Evolutionary conservation across 2,329 filamentous ascomycete species (phyloP).

Genomic region (Neoscytalidium dimidiatum): DNA sequence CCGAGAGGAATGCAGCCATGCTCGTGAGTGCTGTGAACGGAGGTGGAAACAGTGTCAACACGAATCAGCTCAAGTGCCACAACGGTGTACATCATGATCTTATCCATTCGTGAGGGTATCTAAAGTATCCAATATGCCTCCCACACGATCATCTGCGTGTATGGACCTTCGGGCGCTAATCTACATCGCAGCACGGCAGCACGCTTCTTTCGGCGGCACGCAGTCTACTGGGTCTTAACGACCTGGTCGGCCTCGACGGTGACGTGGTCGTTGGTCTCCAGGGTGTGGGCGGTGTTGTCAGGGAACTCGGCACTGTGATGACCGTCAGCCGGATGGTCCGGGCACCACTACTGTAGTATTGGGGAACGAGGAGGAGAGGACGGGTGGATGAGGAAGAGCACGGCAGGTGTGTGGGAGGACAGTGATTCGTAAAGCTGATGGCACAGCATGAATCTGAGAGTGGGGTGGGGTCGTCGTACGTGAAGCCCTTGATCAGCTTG

Average conservation of each 20-base stretch:
- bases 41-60: no score
- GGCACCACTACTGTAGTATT: background rate
- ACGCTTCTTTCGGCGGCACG: background rate
- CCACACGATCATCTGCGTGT: slow-evolving; percentile 18
- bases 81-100: slow-evolving; percentile 12
- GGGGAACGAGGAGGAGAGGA: background rate
- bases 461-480: slow-evolving; percentile 59
- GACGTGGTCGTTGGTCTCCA: slow-evolving; percentile 71
- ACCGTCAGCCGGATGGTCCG: slow-evolving; percentile 4
- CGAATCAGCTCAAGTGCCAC: no score
- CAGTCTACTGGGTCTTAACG: slow-evolving; percentile 69
- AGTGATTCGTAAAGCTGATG: background rate
- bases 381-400: background rate
- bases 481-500: slow-evolving; percentile 86
- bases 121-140: slow-evolving; percentile 16
- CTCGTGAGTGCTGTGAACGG: no score
- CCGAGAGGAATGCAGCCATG: no score
- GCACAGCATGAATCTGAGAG: background rate
- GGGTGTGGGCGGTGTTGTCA: slow-evolving; percentile 64
- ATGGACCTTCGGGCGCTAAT: background rate
- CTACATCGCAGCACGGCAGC: slow-evolving; percentile 3
- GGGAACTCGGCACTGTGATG: slow-evolving; percentile 69
- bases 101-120: slow-evolving; percentile 20
- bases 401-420: background rate
- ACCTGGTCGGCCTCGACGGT: slow-evolving; percentile 75